These are phyloP conservation scores for Talaromyces marneffei DNA, from an alignment of 2,329 filamentous ascomycete species.

Conservation along the genomic window DNA sequence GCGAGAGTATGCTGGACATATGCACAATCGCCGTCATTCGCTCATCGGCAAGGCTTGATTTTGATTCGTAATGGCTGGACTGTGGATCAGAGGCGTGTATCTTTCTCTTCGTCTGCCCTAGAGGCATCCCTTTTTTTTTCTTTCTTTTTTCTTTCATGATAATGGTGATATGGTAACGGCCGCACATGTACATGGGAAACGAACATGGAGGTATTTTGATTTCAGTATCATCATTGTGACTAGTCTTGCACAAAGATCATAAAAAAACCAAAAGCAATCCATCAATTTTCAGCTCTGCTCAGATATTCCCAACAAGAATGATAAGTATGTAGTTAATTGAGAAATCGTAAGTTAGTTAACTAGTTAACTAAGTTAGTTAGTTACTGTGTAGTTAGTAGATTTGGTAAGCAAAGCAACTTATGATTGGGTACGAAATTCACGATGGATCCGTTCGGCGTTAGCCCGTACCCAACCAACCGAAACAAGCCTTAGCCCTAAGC, in stretches of 20 bases:
- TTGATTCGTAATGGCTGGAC: not conserved
- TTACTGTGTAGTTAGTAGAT: too few species aligned
- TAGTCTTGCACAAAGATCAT: not conserved
- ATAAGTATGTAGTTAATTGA: not conserved
- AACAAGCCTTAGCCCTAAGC: conserved; percentile 9
- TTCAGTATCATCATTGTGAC: not conserved
- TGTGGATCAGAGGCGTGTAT: not conserved
- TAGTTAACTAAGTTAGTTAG: too few species aligned
- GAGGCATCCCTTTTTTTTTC: too few species aligned
- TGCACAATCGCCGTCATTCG: conserved; percentile 11
- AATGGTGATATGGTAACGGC: not conserved
- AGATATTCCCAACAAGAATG: too few species aligned
- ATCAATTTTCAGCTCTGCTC: too few species aligned
- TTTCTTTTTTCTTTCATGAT: not conserved
- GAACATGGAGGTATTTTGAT: not conserved
- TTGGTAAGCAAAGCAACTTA: not conserved
- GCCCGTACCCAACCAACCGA: not conserved
- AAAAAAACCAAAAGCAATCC: not conserved
- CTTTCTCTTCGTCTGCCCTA: not conserved
- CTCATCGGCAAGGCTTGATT: not conserved
- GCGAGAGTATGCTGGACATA: conserved; percentile 15
- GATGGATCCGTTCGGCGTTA: too few species aligned
- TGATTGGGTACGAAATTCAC: conserved; percentile 1
- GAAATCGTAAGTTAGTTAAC: too few species aligned
- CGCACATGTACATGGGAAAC: not conserved